Evolutionary conservation across 345 rosid species (phyloP).

Genomic region (Syzygium aromaticum): DNA sequence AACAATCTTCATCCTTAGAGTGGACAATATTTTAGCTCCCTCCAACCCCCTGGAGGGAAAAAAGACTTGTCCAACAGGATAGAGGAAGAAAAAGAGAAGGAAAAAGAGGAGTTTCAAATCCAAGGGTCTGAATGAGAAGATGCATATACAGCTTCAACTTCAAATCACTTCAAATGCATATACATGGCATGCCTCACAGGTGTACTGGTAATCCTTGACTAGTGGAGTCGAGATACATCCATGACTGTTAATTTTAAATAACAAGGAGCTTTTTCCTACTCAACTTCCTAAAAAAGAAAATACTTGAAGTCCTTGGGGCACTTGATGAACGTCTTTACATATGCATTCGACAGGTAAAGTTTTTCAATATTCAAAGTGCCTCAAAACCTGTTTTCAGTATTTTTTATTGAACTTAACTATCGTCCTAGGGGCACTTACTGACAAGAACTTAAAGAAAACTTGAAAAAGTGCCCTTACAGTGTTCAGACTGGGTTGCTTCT

Average conservation of each 20-base stretch:
- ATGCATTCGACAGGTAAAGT: not conserved
- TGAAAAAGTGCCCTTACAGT: conserved; percentile 45
- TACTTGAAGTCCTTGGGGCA: not conserved
- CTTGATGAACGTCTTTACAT: not conserved
- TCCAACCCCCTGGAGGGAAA: not conserved
- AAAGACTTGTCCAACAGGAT: not conserved
- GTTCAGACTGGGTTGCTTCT: conserved; percentile 26
- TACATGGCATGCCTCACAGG: not conserved
- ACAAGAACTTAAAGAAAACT: not conserved
- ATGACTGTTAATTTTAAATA: not conserved
- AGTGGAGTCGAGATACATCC: not conserved
- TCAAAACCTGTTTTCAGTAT: not conserved
- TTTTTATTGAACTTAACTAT: not conserved
- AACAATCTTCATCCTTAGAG: not conserved
- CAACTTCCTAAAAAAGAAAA: not conserved
- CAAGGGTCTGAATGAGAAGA: not conserved
- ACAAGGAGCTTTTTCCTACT: not conserved
- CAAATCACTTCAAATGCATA: not conserved
- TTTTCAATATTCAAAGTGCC: not conserved
- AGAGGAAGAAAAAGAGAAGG: not conserved
- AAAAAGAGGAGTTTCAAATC: not conserved
- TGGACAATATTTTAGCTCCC: not conserved
- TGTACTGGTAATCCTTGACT: not conserved
- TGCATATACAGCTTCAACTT: not conserved
- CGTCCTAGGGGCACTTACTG: not conserved